Evolutionary conservation across 768 basidiomycete species (phyloP).

Genomic region (Russula olivacea): DNA sequence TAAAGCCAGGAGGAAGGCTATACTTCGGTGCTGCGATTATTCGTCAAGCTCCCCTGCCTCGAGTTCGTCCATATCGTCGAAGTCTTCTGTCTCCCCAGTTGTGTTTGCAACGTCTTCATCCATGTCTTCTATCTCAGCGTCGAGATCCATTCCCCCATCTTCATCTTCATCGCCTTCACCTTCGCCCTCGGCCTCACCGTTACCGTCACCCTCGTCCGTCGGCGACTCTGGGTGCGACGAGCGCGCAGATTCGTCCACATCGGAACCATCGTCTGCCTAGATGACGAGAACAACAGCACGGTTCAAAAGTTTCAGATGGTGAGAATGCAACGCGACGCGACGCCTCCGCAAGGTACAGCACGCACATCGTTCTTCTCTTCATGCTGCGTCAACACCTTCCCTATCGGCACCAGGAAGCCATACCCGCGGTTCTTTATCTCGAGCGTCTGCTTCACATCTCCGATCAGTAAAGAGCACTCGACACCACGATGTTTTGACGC

Average conservation of each 20-base stretch:
- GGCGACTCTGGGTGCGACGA: constrained; percentile 37
- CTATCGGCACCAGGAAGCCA: constrained; percentile 65
- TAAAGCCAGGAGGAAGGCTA: neutral
- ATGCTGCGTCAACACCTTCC: constrained; percentile 62
- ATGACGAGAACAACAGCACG: constrained; percentile 25
- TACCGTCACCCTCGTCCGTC: constrained; percentile 33
- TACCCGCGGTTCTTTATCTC: constrained; percentile 61
- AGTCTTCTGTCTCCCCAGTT: constrained; percentile 15
- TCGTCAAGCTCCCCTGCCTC: constrained; percentile 16
- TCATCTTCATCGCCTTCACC: constrained; percentile 46
- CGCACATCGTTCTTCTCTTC: constrained; percentile 83
- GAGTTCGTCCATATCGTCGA: constrained; percentile 17
- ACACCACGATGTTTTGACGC: constrained; percentile 26
- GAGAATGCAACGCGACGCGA: no score
- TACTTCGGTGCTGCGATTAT: neutral
- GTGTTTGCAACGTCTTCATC: constrained; percentile 21
- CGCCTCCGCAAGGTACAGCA: neutral
- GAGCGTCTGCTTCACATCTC: constrained; percentile 40
- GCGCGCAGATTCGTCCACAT: constrained; percentile 37
- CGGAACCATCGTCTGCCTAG: constrained; percentile 36
- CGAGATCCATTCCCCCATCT: constrained; percentile 47
- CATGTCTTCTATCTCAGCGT: constrained; percentile 34
- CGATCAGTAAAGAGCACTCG: neutral
- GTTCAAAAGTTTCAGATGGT: neutral
- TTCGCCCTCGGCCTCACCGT: constrained; percentile 37